phyloP scores from a whole-genome alignment of 495 filamentous ascomycete species.

The Lophiostoma macrostomum region DNA sequence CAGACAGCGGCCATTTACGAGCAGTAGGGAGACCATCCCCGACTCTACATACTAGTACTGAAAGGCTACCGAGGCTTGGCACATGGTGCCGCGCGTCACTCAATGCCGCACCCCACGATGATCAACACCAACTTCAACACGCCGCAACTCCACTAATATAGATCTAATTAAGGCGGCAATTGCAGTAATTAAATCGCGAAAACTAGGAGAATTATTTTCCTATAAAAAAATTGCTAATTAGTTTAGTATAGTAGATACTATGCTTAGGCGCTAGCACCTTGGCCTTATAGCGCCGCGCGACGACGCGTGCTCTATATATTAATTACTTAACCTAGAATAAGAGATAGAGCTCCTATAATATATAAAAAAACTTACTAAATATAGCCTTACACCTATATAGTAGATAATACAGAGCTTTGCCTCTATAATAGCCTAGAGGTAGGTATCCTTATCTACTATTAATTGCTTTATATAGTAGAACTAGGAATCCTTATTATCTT shows the following conservation, averaged over 20 bases:
- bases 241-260: background rate
- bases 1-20: too few relatives aligned
- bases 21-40: too few relatives aligned
- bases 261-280: background rate
- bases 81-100: too few relatives aligned
- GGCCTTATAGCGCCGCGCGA: background rate
- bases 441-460: background rate
- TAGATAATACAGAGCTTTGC: background rate
- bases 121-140: background rate
- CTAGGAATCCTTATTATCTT: background rate
- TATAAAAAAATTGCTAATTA: background rate
- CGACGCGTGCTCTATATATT: background rate
- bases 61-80: too few relatives aligned
- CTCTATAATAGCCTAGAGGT: background rate
- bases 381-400: background rate
- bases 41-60: too few relatives aligned
- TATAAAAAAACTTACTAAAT: background rate
- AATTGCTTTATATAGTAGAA: background rate
- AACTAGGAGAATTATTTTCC: background rate
- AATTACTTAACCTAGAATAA: background rate
- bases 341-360: background rate
- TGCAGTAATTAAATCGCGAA: background rate
- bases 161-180: slow-evolving; percentile 9
- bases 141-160: slow-evolving; percentile 1
- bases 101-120: too few relatives aligned